Conservation (phyloP, 176 grass and related monocot species). For the Chloris gayana region DNA sequence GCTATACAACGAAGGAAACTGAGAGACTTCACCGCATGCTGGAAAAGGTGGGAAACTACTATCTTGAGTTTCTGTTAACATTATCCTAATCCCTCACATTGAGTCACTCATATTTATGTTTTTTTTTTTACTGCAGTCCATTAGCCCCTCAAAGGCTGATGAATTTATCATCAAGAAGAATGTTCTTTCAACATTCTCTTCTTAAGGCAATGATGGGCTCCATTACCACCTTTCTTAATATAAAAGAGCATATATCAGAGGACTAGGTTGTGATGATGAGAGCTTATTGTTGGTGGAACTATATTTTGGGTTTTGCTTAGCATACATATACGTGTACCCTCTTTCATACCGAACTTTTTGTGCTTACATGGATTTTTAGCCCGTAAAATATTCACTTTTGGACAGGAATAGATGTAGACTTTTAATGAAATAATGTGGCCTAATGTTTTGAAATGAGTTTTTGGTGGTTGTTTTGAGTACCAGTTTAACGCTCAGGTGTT, state of each 20-base stretch:
- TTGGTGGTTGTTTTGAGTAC: no score
- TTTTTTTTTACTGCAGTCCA: slow-evolving; percentile 52
- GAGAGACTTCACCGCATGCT: slow-evolving; percentile 75
- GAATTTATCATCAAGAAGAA: slow-evolving; percentile 96
- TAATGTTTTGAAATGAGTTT: background rate
- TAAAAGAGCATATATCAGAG: background rate
- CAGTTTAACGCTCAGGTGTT: no score
- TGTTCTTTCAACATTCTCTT: slow-evolving; percentile 69
- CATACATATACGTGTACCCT: slow-evolving; percentile 22
- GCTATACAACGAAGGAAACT: slow-evolving; percentile 74
- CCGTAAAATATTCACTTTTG: background rate
- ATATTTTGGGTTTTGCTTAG: slow-evolving; percentile 26
- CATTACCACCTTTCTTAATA: slow-evolving; percentile 5
- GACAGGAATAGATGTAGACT: background rate
- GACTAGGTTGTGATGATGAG: slow-evolving; percentile 13
- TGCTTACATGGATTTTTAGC: slow-evolving; percentile 20
- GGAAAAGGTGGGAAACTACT: slow-evolving; percentile 69
- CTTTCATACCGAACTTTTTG: no score
- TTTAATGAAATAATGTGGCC: slow-evolving; percentile 6
- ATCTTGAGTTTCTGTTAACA: background rate
- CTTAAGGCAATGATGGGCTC: slow-evolving; percentile 36
- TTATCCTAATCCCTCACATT: background rate
- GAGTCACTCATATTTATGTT: background rate
- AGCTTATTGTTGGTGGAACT: slow-evolving; percentile 23
- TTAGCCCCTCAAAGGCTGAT: slow-evolving; percentile 71